phyloP scores from a whole-genome alignment of 345 rosid genomes.

The Rhizophora mangle region DNA sequence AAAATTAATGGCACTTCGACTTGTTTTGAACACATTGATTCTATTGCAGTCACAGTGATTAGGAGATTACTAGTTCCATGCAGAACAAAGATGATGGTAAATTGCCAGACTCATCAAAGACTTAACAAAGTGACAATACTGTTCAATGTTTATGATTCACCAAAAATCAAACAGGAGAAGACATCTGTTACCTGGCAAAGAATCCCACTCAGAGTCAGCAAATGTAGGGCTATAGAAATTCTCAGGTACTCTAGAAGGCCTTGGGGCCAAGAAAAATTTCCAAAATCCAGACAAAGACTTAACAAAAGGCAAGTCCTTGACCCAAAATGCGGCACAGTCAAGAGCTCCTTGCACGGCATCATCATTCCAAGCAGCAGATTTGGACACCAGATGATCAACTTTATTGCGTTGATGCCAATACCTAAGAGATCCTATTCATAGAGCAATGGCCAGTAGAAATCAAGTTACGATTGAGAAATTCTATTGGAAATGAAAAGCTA shows the following conservation, averaged over 20 bases:
- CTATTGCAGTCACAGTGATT: neutral
- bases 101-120: too few relatives aligned
- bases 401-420: constrained; percentile 80
- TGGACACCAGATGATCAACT: constrained; percentile 59
- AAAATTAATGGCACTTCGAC: neutral
- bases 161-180: neutral
- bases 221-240: constrained; percentile 51
- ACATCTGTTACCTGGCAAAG: constrained; percentile 60
- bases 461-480: neutral
- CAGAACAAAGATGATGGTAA: neutral
- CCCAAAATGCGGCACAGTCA: constrained; percentile 76
- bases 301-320: constrained; percentile 71
- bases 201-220: constrained; percentile 71
- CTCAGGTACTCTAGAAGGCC: constrained; percentile 55
- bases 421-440: constrained; percentile 62
- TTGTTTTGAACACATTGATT: neutral
- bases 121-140: constrained; percentile 1
- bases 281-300: constrained; percentile 83
- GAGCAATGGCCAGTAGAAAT: neutral
- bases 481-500: too few relatives aligned
- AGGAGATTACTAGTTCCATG: neutral
- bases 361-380: constrained; percentile 85
- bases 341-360: constrained; percentile 75
- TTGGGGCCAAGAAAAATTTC: constrained; percentile 79
- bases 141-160: neutral